Evolutionary conservation across 768 basidiomycete species (phyloP), one percentile per base, ranked within the genome.

Genomic region (Kwoniella pini): DNA sequence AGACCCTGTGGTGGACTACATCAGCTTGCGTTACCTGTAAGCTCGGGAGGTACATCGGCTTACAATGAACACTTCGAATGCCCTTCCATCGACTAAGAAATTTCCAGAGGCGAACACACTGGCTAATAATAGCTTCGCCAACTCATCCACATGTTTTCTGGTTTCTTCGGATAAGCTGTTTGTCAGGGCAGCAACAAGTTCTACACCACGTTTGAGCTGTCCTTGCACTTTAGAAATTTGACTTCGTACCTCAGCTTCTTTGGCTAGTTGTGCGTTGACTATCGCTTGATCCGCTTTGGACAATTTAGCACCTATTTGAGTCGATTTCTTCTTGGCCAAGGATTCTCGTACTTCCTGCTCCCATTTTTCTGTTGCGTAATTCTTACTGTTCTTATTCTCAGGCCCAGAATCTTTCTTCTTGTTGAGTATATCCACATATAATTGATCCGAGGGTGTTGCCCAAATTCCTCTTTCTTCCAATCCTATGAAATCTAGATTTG

Each of bases 321-420:
- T 78, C 10, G 85, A 83, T 75, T 90, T 91, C 81, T 97, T 97
- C 56, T 80, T 84, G 5, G 90, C 89, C 0, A 97, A 81, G 0
- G 87, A 85, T 67, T 89, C 87, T 10, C 93, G 85, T n/a, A 95
- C 81, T 62, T 99, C 94, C 26, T 87, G 88, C 63, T 99, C 96
- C 95, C 95, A 99, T 71, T 90, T 88, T 17, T 90, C 88, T 13
- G 95, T 88, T 33, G 90, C 91, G 4, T 88, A 85, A 59, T 87
- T 88, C 68, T 96, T 97, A 13, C 91, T 89, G 74, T 94, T 95
- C 65, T 79, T 74, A 63, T 77, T 80, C 46, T 71, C 80, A 3
- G 26, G 13, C 15, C 83, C 81, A 0, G 81, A 82, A 11, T 76
- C 75, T 69, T 88, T 88, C 57, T 84, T 84, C 1, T 82, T 79